phyloP scores from a whole-genome alignment of 176 grass and related monocot species.

The Chloris gayana region DNA sequence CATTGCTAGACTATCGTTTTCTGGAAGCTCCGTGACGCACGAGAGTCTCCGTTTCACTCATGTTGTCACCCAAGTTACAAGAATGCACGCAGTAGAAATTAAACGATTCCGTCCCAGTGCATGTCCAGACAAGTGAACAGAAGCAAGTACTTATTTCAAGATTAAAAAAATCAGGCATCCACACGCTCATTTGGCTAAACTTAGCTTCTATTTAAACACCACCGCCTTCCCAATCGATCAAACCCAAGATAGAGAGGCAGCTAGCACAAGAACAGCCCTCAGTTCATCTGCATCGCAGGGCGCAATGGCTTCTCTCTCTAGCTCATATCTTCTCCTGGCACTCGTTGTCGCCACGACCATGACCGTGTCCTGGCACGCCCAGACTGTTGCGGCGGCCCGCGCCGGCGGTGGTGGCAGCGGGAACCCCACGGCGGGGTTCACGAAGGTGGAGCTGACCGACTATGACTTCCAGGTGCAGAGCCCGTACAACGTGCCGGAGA shows the following conservation, averaged over 20 bases:
- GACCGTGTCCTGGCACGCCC: not conserved
- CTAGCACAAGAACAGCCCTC: not conserved
- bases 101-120: not conserved
- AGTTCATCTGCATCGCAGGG: not conserved
- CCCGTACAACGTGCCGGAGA: constrained; percentile 39
- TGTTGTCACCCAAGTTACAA: no score
- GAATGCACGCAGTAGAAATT: no score
- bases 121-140: not conserved
- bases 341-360: not conserved
- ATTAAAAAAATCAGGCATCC: not conserved
- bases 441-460: constrained; percentile 27
- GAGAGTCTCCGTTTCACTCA: no score
- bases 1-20: not conserved
- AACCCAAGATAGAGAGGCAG: no score
- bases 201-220: not conserved
- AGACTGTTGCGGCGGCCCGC: not conserved
- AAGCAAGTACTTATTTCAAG: not conserved
- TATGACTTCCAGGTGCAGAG: constrained; percentile 27
- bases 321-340: not conserved
- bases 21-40: no score
- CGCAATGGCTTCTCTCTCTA: not conserved
- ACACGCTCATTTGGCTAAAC: not conserved
- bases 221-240: not conserved
- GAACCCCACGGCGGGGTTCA: constrained; percentile 44
- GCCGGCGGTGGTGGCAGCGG: not conserved